Evolutionary conservation across 139 green algal genomes (phyloP).

Genomic region (Chlamydomonas asymmetrica): DNA sequence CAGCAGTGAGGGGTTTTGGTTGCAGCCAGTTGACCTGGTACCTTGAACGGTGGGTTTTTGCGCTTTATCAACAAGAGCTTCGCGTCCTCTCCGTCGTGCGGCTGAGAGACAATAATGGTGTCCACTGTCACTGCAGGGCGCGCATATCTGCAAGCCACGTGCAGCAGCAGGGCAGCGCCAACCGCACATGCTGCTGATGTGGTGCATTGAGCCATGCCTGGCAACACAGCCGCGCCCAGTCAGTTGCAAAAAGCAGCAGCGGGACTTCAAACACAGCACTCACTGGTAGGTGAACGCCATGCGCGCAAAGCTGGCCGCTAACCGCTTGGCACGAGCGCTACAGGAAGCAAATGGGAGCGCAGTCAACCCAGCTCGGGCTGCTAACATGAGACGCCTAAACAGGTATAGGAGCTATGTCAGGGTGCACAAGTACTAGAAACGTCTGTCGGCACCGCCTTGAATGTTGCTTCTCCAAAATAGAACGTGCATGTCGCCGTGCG

Average conservation of each 20-base stretch:
- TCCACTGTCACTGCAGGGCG: slow-evolving; percentile 73
- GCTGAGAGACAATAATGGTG: slow-evolving; percentile 55
- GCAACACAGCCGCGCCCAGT: neutral
- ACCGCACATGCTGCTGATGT: neutral
- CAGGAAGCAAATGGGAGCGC: too few relatives aligned
- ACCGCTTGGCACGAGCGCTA: too few relatives aligned
- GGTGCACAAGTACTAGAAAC: too few relatives aligned
- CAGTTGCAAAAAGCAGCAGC: neutral
- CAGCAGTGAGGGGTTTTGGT: too few relatives aligned
- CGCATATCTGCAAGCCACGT: slow-evolving; percentile 48
- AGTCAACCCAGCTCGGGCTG: too few relatives aligned
- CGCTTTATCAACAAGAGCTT: slow-evolving; percentile 74
- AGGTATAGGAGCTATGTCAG: too few relatives aligned
- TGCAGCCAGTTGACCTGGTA: too few relatives aligned
- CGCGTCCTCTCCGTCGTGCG: slow-evolving; percentile 4
- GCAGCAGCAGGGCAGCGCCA: neutral
- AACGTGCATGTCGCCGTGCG: too few relatives aligned
- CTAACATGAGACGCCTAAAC: too few relatives aligned
- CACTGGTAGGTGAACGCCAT: slow-evolving; percentile 42
- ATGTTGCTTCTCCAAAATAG: too few relatives aligned
- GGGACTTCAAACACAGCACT: neutral
- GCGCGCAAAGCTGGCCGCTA: too few relatives aligned
- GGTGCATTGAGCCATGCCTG: neutral
- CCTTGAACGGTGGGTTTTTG: slow-evolving; percentile 70
- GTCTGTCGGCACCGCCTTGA: too few relatives aligned